Percentiles rank a stretch among this genome's conserved stretches.
Conservation (phyloP, 495 filamentous ascomycete genomes). For the Emericellopsis terricola region DNA sequence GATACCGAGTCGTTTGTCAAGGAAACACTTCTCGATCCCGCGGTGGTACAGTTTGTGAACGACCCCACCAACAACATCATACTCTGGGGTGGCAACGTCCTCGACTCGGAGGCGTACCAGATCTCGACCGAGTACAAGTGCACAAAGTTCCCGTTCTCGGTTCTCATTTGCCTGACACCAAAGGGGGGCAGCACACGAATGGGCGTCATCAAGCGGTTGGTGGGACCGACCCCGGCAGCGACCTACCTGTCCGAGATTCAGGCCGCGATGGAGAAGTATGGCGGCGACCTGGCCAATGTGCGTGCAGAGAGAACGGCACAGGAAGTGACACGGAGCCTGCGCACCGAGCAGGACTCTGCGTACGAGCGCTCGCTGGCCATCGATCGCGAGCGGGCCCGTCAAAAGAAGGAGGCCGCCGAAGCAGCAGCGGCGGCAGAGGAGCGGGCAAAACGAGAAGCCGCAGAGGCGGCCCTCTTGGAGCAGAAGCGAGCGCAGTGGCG, state of each 20-base stretch:
- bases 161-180: conserved; percentile 68
- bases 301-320: conserved; percentile 56
- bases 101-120: conserved; percentile 86
- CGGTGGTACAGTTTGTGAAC: conserved; percentile 54
- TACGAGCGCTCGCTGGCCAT: conserved; percentile 81
- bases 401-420: conserved; percentile 55
- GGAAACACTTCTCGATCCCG: conserved; percentile 59
- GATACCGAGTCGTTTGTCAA: conserved; percentile 71
- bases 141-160: conserved; percentile 81
- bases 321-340: conserved; percentile 55
- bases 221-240: conserved; percentile 44
- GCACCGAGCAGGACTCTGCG: conserved; percentile 72
- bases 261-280: conserved; percentile 48
- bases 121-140: conserved; percentile 65
- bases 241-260: conserved; percentile 57
- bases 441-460: conserved; percentile 37
- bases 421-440: conserved; percentile 39
- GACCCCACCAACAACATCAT: conserved; percentile 57
- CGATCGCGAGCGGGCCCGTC: conserved; percentile 65
- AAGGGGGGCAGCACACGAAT: conserved; percentile 64
- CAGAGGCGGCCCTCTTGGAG: conserved; percentile 38
- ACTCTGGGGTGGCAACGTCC: conserved; percentile 80
- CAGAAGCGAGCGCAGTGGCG: conserved; percentile 54
- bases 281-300: conserved; percentile 46
- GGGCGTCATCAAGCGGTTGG: conserved; percentile 62